Base-by-base conservation (phyloP, 2,329 filamentous ascomycete genomes). In the Neofusicoccum ribis region DNA sequence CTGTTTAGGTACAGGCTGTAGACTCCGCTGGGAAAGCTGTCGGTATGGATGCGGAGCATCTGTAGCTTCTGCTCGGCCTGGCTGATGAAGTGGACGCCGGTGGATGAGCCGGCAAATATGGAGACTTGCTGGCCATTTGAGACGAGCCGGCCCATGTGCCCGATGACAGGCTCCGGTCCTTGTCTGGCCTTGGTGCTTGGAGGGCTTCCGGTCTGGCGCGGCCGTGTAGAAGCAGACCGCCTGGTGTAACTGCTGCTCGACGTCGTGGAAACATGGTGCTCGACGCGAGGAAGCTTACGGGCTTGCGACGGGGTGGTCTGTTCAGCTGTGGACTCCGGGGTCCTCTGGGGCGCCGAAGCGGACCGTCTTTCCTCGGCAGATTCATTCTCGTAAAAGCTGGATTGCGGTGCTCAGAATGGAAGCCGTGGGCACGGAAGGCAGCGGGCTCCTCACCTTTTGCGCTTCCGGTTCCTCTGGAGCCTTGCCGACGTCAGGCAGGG, bases 81-180 rank as follows among this genome's bases (percentile, higher is more conserved):
- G 11, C 41, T 41, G 41, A 58, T 44, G 52, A 58, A 58, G 17
- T 58, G 52, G 2, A 58, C 52, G 27, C 52, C 52, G 3, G 52
- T 58, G 36, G 52, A 41, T 27, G 52, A 58, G 1, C 52, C 52
- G 8, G 52, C 52, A 43, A 58, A 58, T 17, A 41, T 41, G 20
- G 37, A 17, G n/a, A 46, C 56, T 27, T 60, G 39, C 17, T 60
- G 39, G 12, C 44, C 17, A 5, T 44, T 47, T 23, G 39, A 23
- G 20, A 60, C 37, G 39, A 60, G 56, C 5, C 56, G 56, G 11
- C 56, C 56, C 39, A 60, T 60, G 12, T 46, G 56, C 6, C 56
- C 39, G 56, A 60, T 44, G 3, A 58, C 37, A 27, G 41, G 52
- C 14, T 44, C 41, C 15, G 44, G 20, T 4, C 27, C 6, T 31